Base-by-base conservation (phyloP, 1,284 basidiomycete species). In the Crucibulum cyathiforme region DNA sequence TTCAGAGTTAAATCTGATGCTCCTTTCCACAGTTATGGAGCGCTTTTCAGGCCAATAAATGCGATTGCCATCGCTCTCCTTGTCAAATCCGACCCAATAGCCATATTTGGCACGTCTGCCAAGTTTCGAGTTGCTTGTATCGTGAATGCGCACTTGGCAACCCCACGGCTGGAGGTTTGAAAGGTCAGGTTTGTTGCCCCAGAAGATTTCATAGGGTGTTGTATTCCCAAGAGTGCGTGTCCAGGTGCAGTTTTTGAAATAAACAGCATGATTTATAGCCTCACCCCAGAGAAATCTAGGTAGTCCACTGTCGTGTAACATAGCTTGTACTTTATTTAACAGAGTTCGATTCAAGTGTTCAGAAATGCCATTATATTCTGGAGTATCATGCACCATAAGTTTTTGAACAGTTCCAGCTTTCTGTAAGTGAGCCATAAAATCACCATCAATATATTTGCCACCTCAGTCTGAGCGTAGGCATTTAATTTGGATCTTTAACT, bases 301-400 rank as follows among this genome's bases (percentile, higher is more conserved):
- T 8, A 66, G 55, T 17, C 58, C 47, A 37, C 50, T 56, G 4
- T 54, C 41, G 9, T 56, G 55, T 1, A 63, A 47, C 57, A 68
- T 57, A 1, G 60, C 58, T 10, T 51, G 34, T 8, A 63, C 53
- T 19, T 53, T n/a, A 35, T 67, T 63, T 31, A 69, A 34, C 10
- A 68, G 47, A 13, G 63, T 65, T 3, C 63, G 19, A 37, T 70
- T 71, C 12, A 56, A 48, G 9, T 39, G 51, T 48, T 70, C 63
- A 6, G 66, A 64, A 31, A 69, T 54, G 10, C 69, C 62, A 47
- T 70, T 71, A 31, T 67, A 57, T 50, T 67, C 57, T 1, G 63
- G 67, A 3, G 63, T 66, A 46, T 71, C 57, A 49, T 67, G 66
- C 10, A 65, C 58, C 8, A 68, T 70, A 17, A 66, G 61, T 41